Conservation (phyloP, 805 yeast genomes). For the Cyberlindnera misumaiensis region DNA sequence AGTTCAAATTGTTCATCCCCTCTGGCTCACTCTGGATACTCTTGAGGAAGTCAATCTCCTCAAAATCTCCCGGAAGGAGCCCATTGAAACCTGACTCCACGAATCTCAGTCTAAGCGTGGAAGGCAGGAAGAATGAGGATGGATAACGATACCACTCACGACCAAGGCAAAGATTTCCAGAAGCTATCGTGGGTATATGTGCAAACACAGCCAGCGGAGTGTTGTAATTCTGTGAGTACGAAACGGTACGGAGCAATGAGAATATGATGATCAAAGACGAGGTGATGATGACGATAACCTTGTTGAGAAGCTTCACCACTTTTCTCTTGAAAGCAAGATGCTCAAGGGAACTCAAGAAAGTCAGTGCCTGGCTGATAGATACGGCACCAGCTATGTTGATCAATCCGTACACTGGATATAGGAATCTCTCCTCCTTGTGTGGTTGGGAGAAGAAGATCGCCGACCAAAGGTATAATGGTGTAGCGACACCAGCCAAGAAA, state of each 20-base stretch:
- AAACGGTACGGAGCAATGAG: conserved; percentile 47
- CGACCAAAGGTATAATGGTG: conserved; percentile 63
- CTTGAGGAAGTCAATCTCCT: conserved; percentile 32
- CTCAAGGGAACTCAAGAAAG: neutral
- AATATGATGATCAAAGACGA: conserved; percentile 17
- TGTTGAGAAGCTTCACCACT: neutral
- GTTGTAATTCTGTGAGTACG: conserved; percentile 58
- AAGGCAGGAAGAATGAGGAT: conserved; percentile 73
- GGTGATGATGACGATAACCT: neutral
- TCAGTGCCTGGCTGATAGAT: conserved; percentile 21
- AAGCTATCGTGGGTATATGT: conserved; percentile 28
- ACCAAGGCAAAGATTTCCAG: conserved; percentile 73
- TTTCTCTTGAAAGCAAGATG: conserved; percentile 9
- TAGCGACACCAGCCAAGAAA: conserved; percentile 21
- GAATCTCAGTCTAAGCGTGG: conserved; percentile 56
- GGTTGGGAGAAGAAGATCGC: conserved; percentile 66
- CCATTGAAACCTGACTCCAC: conserved; percentile 79
- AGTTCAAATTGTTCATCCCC: conserved; percentile 71
- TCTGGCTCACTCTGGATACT: conserved; percentile 45
- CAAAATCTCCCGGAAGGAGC: conserved; percentile 80
- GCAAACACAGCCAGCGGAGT: conserved; percentile 63
- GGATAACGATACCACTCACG: conserved; percentile 95
- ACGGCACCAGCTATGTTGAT: conserved; percentile 59
- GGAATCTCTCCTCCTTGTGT: conserved; percentile 88
- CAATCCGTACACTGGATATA: conserved; percentile 78